Evolutionary conservation across 306 rosid genomes (phyloP), one percentile per base, ranked within the genome.

Genomic region (Cicer judaicum): DNA sequence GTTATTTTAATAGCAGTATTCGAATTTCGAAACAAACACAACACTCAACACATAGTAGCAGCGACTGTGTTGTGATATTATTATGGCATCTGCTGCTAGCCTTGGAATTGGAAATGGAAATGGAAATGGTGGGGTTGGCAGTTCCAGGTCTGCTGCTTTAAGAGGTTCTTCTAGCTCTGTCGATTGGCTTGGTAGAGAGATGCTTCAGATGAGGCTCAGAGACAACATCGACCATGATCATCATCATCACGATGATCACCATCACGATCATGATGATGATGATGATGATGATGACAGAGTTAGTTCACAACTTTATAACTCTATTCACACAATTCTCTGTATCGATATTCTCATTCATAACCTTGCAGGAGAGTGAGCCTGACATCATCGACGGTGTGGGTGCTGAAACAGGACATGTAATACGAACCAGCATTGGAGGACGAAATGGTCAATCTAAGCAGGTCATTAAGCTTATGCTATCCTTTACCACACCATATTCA

Each of bases 181-280:
- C 41, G 99, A 94, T 78, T 94, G 99, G 99, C 93, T 94, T n/a
- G 97, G 96, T 4, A 88, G 95, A 78, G 99, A 94, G 93, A 91
- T 94, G 97, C 92, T 90, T 69, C 93, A 92, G 85, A 92, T 94
- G 99, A 89, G 81, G 41, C 73, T 92, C 83, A 82, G 88, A 80
- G 96, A 90, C 80, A 87, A 78, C 67, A 62, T 73, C 12, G 91
- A 76, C 29, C 44, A 52, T 10, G 69, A 88, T 50, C 86, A 75
- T 4, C 34, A 29, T 2, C 34, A 29, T 29, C 29, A 24, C 3
- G 92, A 88, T 10, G 92, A 84, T 7, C 92, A 85, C 61, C 5
- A 29, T 29, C 36, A 29, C 5, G 36, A 29, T 29, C 29, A 21
- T 21, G 29, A 65, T 34, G 5, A 59, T 5, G 65, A 89, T 48